Base-by-base conservation (phyloP, 805 yeast species). In the Cyberlindnera bimundalis region DNA sequence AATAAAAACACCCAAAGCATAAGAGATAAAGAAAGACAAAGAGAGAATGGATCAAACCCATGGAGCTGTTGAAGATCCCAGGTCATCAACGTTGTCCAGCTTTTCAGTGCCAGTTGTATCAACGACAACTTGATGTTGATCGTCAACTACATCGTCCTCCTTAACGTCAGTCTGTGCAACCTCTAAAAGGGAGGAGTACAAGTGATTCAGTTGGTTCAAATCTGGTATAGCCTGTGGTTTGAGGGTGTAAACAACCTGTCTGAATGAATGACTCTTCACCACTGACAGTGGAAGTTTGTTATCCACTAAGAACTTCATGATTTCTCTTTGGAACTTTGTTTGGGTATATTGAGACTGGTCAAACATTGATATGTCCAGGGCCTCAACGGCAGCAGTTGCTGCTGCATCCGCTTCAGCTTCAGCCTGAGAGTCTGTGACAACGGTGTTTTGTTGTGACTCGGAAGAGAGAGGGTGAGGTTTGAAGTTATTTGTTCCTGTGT, bases 241-340 rank as follows among this genome's bases (percentile, higher is more conserved):
- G 45, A 76, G 61, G 31, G 76, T 76, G 49, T 67, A 70, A 13
- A 76, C 61, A 30, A 76, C 52, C 47, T 76, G 79, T 52, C 71
- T 73, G 50, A 76, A 76, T 8, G 76, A 64, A 17, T 63, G 70
- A 37, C 76, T 68, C 55, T 70, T 71, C n/a, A 74, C 70, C 9
- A 69, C 67, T 17, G 60, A 62, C 23, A 74, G 65, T 1, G 76
- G 67, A 10, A 76, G 58, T 51, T 73, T 74, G 55, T 76, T 73
- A n/a, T 75, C 80, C 13, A 70, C 64, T 28, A 76, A 54, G 42
- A 76, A 76, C 46, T 63, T 67, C 64, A 74, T 61, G 21, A 76
- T 56, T 45, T 75, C 76, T 46, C 68, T 70, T 43, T 74, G 80
- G 52, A 76, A 73, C 46, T 68, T 70, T 53, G 63, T 55, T 14